phyloP scores from a whole-genome alignment of 441 rosid species.

The Pelargonium cotyledonis region DNA sequence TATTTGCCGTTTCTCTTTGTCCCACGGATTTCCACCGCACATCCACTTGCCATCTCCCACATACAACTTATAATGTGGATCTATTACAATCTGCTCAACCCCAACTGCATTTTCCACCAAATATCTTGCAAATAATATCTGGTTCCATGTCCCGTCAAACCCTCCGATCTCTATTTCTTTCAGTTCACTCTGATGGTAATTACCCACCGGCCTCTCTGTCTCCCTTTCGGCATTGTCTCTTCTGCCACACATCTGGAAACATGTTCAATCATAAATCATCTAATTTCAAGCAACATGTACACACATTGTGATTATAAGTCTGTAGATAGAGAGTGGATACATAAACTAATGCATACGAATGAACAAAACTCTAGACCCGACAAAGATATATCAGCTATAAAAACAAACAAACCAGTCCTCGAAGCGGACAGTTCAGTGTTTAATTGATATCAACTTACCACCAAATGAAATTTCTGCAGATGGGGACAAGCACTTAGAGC shows the following conservation, averaged over 20 bases:
- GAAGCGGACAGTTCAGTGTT: neutral
- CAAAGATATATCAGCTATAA: too few species aligned
- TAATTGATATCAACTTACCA: neutral
- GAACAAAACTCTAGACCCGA: too few species aligned
- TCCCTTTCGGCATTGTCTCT: neutral
- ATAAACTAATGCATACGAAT: too few species aligned
- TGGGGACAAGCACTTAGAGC: neutral
- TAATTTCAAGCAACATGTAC: too few species aligned
- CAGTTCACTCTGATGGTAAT: neutral
- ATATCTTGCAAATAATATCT: neutral
- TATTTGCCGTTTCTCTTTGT: neutral
- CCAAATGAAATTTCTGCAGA: neutral
- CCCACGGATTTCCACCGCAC: neutral
- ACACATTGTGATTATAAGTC: too few species aligned
- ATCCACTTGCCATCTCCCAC: slow-evolving; percentile 5
- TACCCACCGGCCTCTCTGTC: neutral
- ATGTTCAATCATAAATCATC: too few species aligned
- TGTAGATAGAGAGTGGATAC: too few species aligned
- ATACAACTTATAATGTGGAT: neutral
- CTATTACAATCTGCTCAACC: neutral
- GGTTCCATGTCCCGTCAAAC: neutral
- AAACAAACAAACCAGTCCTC: neutral
- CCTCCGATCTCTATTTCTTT: neutral
- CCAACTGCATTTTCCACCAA: neutral
- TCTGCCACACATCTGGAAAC: neutral